Base-by-base conservation (phyloP, 768 basidiomycete genomes). In the Podaxis carcinomalis region DNA sequence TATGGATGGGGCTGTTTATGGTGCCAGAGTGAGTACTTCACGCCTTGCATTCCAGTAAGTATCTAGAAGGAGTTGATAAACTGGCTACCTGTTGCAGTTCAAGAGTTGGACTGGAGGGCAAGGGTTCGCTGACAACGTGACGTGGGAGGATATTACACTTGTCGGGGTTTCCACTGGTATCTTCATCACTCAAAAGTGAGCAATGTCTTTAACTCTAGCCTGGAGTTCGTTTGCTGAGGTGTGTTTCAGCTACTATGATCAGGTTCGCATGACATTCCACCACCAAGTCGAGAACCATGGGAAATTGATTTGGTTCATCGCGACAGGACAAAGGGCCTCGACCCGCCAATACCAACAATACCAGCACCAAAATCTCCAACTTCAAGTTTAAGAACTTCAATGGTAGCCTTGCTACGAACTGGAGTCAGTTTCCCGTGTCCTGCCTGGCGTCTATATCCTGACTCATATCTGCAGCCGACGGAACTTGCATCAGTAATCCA, bases 51-150 rank as follows among this genome's bases (percentile, higher is more conserved):
- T 28, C 28, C 28, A 7, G 28, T 7, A 7, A 28, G 7, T 28
- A 7, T 28, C 6, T 28, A 28, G 6, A 7, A 7, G 28, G 27
- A n/a, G n/a, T 3, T 51, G n/a, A 10, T 7, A 5, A 35, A 53
- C 21, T 16, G 72, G 21, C 14, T 51, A 28, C 4, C 27, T 7
- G 56, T 19, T 25, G 2, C 49, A 76, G 76, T 80, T 80, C 68
- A 81, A 81, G 70, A 77, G 76, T 59, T 80, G 79, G 77, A 75
- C 78, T 5, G 79, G 80, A 46, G 80, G 80, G 10, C 72, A 74
- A 50, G 80, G 80, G 39, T 73, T 74, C 46, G 80, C 77, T n/a
- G 70, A 76, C 57, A 81, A 81, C 63, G 70, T 82, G 54, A 78
- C 79, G 25, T 82, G 78, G 76, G 70, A 74, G 46, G 80, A 80